Percentiles rank a stretch among this genome's conserved stretches.
phyloP scores from a whole-genome alignment of 2,329 filamentous ascomycete genomes.

The Fusarium piperis region DNA sequence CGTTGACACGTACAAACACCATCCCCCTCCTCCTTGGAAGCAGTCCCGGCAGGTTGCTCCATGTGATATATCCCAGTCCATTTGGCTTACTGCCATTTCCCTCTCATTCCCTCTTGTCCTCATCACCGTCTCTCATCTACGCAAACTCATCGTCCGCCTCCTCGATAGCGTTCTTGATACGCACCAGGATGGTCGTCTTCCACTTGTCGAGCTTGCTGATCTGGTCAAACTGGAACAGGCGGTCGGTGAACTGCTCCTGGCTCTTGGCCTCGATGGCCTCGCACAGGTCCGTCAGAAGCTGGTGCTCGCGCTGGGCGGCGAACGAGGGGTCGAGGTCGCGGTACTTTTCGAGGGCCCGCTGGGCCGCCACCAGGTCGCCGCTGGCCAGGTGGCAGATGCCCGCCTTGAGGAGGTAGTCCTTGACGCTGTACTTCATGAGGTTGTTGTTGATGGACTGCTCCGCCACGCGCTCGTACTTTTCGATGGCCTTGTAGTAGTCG shows the following conservation, averaged over 20 bases:
- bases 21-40: conserved; percentile 14
- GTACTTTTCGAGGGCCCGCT: conserved; percentile 84
- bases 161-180: conserved; percentile 86
- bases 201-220: conserved; percentile 95
- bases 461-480: conserved; percentile 86
- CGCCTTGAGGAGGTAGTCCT: conserved; percentile 94
- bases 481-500: conserved; percentile 86
- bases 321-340: conserved; percentile 83
- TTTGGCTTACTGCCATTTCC: neutral
- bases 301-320: conserved; percentile 78
- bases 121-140: conserved; percentile 30
- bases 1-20: conserved; percentile 7
- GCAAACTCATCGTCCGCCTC: conserved; percentile 57
- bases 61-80: conserved; percentile 32
- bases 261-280: conserved; percentile 81
- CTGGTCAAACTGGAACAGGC: conserved; percentile 89
- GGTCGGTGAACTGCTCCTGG: conserved; percentile 84
- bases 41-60: conserved; percentile 6
- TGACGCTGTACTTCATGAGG: conserved; percentile 92
- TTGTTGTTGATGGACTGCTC: conserved; percentile 84
- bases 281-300: conserved; percentile 80
- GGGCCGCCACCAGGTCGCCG: conserved; percentile 79
- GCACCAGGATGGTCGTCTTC: conserved; percentile 88
- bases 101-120: neutral
- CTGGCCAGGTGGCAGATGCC: conserved; percentile 86